phyloP scores from a whole-genome alignment of 306 rosid species.

The Trifolium fragiferum region DNA sequence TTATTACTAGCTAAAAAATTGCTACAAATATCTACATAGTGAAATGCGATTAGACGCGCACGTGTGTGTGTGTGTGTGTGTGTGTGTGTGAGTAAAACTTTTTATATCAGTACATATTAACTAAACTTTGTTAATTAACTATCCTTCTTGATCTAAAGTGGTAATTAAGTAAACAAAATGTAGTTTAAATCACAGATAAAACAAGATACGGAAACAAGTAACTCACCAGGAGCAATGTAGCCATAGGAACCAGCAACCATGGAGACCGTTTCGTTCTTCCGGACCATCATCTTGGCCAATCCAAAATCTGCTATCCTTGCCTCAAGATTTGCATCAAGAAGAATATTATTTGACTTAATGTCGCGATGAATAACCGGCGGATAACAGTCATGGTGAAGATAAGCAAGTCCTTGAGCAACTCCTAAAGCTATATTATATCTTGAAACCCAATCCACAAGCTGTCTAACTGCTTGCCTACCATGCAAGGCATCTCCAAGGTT shows the following conservation, averaged over 20 bases:
- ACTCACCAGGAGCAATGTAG: slow-evolving; percentile 96
- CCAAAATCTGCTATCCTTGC: slow-evolving; percentile 95
- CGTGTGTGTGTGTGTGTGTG: too few relatives aligned
- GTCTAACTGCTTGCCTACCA: slow-evolving; percentile 64
- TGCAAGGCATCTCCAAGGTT: slow-evolving; percentile 93
- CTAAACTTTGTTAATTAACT: background rate
- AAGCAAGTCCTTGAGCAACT: slow-evolving; percentile 90
- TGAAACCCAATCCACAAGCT: slow-evolving; percentile 92
- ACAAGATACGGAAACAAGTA: slow-evolving; percentile 15
- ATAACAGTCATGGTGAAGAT: slow-evolving; percentile 94
- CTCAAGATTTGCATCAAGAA: slow-evolving; percentile 88
- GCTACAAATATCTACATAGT: too few relatives aligned
- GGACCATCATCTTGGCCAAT: slow-evolving; percentile 86
- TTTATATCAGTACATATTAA: background rate
- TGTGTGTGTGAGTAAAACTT: background rate
- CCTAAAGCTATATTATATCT: slow-evolving; percentile 91
- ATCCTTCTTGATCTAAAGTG: too few relatives aligned
- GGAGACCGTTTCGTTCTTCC: slow-evolving; percentile 90
- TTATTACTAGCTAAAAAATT: too few relatives aligned
- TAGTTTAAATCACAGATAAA: slow-evolving; percentile 9
- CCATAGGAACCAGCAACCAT: slow-evolving; percentile 98
- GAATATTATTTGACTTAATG: slow-evolving; percentile 85
- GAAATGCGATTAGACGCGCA: background rate
- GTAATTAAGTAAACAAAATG: too few relatives aligned
- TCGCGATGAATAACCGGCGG: slow-evolving; percentile 93